Base-by-base conservation (phyloP, 202 grass and related monocot species). In the Saccharum hybrid region DNA sequence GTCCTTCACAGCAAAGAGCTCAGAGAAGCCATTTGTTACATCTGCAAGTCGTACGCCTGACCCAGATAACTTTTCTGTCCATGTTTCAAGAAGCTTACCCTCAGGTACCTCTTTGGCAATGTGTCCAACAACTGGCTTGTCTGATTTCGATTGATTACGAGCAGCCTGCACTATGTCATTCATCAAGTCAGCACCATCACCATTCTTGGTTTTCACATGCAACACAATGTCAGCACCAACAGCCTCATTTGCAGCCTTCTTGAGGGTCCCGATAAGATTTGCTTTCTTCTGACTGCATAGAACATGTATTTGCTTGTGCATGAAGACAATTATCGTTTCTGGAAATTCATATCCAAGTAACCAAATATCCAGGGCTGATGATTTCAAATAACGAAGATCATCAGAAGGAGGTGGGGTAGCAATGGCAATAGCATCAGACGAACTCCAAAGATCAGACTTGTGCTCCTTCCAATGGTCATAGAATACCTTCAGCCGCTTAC, bases 311-410 rank as follows among this genome's bases (percentile, higher is more conserved):
- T 91, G 85, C 69, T 88, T 84, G 40, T 34, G 62, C 82, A 78
- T 92, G 81, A 94, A 94, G 71, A 92, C 78, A 88, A 94, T 88
- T 81, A 94, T 92, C 5, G 92, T 94, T 75, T 94, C 90, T 30
- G 92, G 90, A 75, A 94, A 94, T 89, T 94, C 92, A 76, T 94
- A 94, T 71, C 92, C 92, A 64, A 94, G 81, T 30, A 94, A 80
- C 92, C 92, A 94, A 74, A 90, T 88, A 64, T 94, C 77, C 66
- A 94, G 65, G 63, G 92, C 87, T 66, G 90, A 92, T 26, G 92
- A 94, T 79, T 94, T 94, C 49, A 89, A 78, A 77, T 94, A 94
- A 21, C 87, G 90, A 79, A 94, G 83, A 86, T 94, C 85, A 69
- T 92, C 93, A 81, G 90, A 94, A 76, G 93, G 46, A 38, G 93